Evolutionary conservation across 495 filamentous ascomycete genomes (phyloP).

Genomic region (Aspergillus wentii): DNA sequence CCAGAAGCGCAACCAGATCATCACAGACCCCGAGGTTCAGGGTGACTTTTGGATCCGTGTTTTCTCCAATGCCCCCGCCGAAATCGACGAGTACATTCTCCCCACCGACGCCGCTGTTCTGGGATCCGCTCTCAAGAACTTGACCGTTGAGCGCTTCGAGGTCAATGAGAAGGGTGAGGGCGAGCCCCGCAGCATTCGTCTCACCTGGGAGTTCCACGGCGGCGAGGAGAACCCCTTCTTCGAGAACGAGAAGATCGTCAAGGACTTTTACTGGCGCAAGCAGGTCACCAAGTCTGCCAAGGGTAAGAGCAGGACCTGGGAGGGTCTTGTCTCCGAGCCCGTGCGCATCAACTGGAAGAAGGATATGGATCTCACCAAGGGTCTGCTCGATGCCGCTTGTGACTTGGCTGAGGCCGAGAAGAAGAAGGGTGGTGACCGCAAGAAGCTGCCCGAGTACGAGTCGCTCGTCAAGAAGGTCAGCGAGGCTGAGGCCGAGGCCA

Average conservation of each 20-base stretch:
- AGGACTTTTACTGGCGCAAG: conserved; percentile 81
- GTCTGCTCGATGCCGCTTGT: conserved; percentile 66
- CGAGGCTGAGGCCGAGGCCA: conserved; percentile 20
- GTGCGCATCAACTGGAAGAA: conserved; percentile 85
- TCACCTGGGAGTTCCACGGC: conserved; percentile 40
- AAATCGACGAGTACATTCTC: conserved; percentile 80
- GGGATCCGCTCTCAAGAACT: conserved; percentile 49
- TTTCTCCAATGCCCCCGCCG: conserved; percentile 72
- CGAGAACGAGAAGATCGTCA: conserved; percentile 67
- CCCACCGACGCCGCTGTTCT: conserved; percentile 68
- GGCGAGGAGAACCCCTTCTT: conserved; percentile 67
- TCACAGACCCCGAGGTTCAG: conserved; percentile 53
- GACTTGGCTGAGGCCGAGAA: conserved; percentile 63
- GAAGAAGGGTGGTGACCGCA: conserved; percentile 35
- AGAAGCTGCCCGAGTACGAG: conserved; percentile 45
- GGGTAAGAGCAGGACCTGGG: conserved; percentile 53
- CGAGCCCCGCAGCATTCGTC: conserved; percentile 43
- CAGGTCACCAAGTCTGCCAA: conserved; percentile 25
- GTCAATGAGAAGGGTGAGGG: conserved; percentile 52
- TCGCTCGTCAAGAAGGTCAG: conserved; percentile 44
- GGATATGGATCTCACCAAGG: conserved; percentile 75
- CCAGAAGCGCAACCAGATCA: conserved; percentile 61
- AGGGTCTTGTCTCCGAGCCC: conserved; percentile 76
- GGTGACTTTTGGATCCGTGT: conserved; percentile 86
- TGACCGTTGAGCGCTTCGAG: conserved; percentile 76